A percentile compares a stretch with the other conserved stretches of the same genome.
These are phyloP conservation scores for Erodium texanum DNA, from an alignment of 441 rosid genomes.

Conservation along the genomic window DNA sequence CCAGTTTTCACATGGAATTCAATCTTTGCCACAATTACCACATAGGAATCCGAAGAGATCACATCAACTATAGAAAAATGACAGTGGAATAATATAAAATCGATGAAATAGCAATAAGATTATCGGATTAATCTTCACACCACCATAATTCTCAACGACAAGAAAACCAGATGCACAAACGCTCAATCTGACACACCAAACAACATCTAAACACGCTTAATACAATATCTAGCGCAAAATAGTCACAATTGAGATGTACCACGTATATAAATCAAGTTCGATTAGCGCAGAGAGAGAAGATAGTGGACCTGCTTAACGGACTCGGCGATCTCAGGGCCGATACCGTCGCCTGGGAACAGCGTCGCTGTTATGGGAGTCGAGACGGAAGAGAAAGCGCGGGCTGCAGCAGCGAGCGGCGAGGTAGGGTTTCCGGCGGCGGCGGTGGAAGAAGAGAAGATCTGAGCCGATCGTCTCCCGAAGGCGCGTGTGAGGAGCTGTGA, in stretches of 20 bases:
- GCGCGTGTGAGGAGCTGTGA: slow-evolving; percentile 51
- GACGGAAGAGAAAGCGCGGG: slow-evolving; percentile 33
- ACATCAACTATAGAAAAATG: not conserved
- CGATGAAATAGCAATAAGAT: not conserved
- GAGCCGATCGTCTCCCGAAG: slow-evolving; percentile 33
- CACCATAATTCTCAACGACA: not conserved
- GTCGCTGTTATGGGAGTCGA: slow-evolving; percentile 58
- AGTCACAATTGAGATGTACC: not conserved
- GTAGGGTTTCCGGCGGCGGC: slow-evolving; percentile 12
- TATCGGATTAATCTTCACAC: not conserved
- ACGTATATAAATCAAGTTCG: not conserved
- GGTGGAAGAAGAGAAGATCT: slow-evolving; percentile 31
- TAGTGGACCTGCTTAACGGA: slow-evolving; percentile 67
- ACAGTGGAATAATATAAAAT: not conserved
- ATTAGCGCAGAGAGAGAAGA: not conserved
- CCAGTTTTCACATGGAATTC: not conserved
- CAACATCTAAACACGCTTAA: not conserved
- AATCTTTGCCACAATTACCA: not conserved
- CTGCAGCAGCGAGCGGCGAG: slow-evolving; percentile 14
- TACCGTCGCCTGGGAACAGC: slow-evolving; percentile 93
- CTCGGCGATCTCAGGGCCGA: slow-evolving; percentile 97
- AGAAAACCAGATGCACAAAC: not conserved
- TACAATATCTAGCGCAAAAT: not conserved
- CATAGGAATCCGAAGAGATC: not conserved
- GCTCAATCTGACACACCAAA: not conserved